phyloP scores from a whole-genome alignment of 2,329 filamentous ascomycete species.

The Xylariaceae sp. region DNA sequence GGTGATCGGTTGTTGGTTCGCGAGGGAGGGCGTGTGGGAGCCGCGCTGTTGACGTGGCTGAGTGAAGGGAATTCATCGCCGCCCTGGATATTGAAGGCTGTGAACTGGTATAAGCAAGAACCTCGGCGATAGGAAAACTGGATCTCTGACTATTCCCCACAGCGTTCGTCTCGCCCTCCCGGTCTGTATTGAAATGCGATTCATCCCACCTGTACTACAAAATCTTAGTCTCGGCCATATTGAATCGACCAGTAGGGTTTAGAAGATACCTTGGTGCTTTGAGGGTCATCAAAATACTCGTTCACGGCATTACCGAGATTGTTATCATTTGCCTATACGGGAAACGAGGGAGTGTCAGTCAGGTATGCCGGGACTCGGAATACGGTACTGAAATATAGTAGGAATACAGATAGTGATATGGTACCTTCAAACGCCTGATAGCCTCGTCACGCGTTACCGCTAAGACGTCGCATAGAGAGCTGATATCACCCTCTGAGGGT shows the following conservation, averaged over 20 bases:
- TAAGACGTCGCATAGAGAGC: constrained; percentile 20
- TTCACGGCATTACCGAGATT: constrained; percentile 45
- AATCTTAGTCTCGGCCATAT: constrained; percentile 9
- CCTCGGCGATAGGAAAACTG: not conserved
- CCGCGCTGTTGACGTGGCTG: constrained; percentile 38
- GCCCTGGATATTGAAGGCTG: constrained; percentile 53
- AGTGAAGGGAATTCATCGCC: constrained; percentile 39
- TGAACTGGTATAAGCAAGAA: constrained; percentile 12
- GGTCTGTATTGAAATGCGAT: constrained; percentile 44
- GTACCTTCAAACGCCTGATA: constrained; percentile 27
- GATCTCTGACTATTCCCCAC: constrained; percentile 40
- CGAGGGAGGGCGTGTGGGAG: constrained; percentile 58
- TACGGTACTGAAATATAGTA: not conserved
- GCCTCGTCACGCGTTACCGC: constrained; percentile 22
- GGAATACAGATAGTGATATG: not conserved
- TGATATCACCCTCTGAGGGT: constrained; percentile 20
- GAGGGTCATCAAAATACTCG: constrained; percentile 47
- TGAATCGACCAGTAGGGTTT: not conserved
- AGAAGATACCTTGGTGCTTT: constrained; percentile 34
- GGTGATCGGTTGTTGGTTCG: constrained; percentile 53
- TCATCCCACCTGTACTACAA: constrained; percentile 52
- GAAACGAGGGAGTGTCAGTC: constrained; percentile 1
- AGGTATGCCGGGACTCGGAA: not conserved
- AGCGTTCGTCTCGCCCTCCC: constrained; percentile 44
- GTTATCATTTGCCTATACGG: constrained; percentile 38